Conservation (phyloP, 2,329 filamentous ascomycete genomes). For the Trichoderma sp. region DNA sequence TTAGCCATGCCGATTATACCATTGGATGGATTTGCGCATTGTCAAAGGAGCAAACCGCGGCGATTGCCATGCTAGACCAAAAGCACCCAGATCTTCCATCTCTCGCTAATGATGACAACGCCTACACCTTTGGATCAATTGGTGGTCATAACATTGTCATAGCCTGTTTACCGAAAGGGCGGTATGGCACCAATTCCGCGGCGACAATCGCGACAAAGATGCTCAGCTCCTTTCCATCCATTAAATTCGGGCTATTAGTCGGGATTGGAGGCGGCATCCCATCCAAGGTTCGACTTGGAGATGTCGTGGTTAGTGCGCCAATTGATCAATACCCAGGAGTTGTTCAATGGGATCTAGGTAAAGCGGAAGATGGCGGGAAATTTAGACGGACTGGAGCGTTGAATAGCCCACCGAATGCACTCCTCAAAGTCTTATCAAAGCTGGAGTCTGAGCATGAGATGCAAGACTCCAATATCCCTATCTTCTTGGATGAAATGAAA, state of each 20-base stretch:
- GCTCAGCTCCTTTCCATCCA: not conserved
- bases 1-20: constrained; percentile 18
- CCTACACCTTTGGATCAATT: not conserved
- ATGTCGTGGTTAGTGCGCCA: not conserved
- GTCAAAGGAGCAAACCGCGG: not conserved
- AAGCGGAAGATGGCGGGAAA: not conserved
- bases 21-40: not conserved
- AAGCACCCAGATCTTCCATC: not conserved
- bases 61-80: not conserved
- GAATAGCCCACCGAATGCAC: not conserved
- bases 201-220: not conserved
- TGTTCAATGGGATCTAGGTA: not conserved
- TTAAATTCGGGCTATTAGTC: not conserved
- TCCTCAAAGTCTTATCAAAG: not conserved
- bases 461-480: not conserved
- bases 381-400: not conserved
- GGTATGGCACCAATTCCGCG: not conserved
- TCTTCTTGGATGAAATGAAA: not conserved
- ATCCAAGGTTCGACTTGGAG: not conserved
- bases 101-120: not conserved
- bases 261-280: not conserved
- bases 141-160: not conserved
- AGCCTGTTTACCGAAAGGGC: not conserved
- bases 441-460: not conserved
- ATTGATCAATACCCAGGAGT: not conserved